A percentile compares a stretch with the other conserved stretches of the same genome.
These are phyloP conservation scores for Exophiala oligosperma DNA, from an alignment of 2,329 filamentous ascomycete genomes.

Conservation along the genomic window DNA sequence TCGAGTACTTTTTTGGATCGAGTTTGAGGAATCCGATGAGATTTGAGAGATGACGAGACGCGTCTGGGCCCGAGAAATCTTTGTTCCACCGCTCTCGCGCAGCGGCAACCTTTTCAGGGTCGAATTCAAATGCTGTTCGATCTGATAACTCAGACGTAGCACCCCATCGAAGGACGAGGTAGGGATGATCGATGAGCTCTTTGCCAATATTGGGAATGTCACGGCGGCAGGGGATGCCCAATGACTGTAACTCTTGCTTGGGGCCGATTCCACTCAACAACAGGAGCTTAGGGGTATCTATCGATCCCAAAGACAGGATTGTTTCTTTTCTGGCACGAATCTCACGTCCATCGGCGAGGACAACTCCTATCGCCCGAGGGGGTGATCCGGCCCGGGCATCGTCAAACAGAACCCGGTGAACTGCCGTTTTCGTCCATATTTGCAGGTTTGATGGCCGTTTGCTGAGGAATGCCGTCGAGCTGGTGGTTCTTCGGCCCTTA, in stretches of 20 bases:
- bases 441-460: slow-evolving; percentile 52
- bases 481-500: slow-evolving; percentile 51
- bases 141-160: background rate
- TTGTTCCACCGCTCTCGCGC: background rate
- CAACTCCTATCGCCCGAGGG: background rate
- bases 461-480: slow-evolving; percentile 48
- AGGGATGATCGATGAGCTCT: slow-evolving; percentile 31
- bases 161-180: background rate
- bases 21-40: background rate
- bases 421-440: slow-evolving; percentile 11
- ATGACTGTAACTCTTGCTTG: slow-evolving; percentile 30
- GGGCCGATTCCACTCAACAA: slow-evolving; percentile 40
- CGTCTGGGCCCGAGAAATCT: background rate
- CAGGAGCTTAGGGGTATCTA: slow-evolving; percentile 36
- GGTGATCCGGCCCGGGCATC: too few relatives aligned
- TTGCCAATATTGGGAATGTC: slow-evolving; percentile 30
- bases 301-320: slow-evolving; percentile 36
- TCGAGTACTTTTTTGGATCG: background rate
- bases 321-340: slow-evolving; percentile 30
- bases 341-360: background rate
- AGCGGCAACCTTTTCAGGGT: too few relatives aligned
- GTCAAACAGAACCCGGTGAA: background rate
- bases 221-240: slow-evolving; percentile 33
- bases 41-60: background rate
- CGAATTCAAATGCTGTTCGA: background rate